Evolutionary conservation across 441 rosid species (phyloP).

Genomic region (Syzygium syzygioides): DNA sequence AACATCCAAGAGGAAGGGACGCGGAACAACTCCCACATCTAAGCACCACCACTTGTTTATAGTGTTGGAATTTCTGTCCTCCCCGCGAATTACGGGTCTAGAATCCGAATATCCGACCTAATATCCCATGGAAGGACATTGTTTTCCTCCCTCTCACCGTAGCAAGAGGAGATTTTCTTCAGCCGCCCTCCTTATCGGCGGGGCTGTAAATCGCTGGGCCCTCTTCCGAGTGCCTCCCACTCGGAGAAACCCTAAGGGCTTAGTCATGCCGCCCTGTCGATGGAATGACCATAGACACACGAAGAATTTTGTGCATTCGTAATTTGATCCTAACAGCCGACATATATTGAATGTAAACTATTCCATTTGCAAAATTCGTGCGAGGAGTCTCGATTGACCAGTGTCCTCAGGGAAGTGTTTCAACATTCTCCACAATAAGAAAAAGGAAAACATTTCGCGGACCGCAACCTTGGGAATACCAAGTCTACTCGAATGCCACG

Average conservation of each 20-base stretch:
- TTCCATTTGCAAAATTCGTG: not conserved
- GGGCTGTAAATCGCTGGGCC: not conserved
- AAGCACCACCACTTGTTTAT: too few species aligned
- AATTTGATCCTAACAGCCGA: not conserved
- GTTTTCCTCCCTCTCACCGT: not conserved
- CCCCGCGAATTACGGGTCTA: too few species aligned
- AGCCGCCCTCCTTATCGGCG: not conserved
- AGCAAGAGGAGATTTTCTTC: not conserved
- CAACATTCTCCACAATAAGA: not conserved
- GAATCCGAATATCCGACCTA: not conserved
- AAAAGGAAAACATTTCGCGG: not conserved
- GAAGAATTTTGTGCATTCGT: not conserved
- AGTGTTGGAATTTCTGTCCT: too few species aligned
- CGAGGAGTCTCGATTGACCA: not conserved
- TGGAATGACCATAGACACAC: not conserved
- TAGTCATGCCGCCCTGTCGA: not conserved
- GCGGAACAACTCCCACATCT: too few species aligned
- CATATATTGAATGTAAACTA: not conserved
- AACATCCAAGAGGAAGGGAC: not conserved
- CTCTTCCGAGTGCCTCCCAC: not conserved
- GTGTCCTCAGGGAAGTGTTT: not conserved
- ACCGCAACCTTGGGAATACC: not conserved
- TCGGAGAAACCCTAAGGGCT: not conserved
- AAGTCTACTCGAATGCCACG: not conserved
- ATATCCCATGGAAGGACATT: not conserved